Evolutionary conservation across 129 eudicot genomes (phyloP), one percentile per base, ranked within the genome.

Genomic region (Helianthus annuus): DNA sequence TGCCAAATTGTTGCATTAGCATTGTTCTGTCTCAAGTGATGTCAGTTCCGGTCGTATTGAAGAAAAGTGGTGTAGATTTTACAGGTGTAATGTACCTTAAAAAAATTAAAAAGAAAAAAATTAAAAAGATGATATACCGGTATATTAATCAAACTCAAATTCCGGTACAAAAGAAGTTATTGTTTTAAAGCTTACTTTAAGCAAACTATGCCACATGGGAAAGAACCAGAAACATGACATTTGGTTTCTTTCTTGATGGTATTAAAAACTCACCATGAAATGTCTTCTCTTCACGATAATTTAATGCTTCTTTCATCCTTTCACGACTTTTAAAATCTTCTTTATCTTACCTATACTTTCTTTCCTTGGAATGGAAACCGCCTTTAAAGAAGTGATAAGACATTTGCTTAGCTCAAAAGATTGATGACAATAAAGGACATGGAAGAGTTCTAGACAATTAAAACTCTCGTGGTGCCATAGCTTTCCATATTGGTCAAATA

Each of bases 391-490:
- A 15, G 72, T 80, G 80, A 74, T 56, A 74, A 74, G 83, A 80
- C 72, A 80, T 80, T 74, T 80, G 80, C 83, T 74, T 74, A 36
- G 75, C 69, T 74, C 32, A 68, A 80, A 68, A 80, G 80, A 72
- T 74, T 69, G 79, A 67, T 52, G 48, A 68, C 66, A 60, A 61
- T 70, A 74, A 73, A 80, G 80, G 74, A 74, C 76, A 80, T 80
- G 76, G 67, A 60, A 68, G 80, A 74, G 72, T 80, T 76, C 40
- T 42, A 48, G 54, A 76, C 81, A 76, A 71, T 81, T 76, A 71
- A 81, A 81, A 81, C 75, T 76, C 67, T 66, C 49, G 73, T 81
- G 85, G 60, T 46, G 54, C 60, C 62, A 69, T 75, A 57, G 56
- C 46, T 75, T 76, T 76, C 85, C 52, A 71, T 52, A 71, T 81